Evolutionary conservation across 192 early-diverging fungal species (phyloP).

Genomic region (Coemansia sp.): DNA sequence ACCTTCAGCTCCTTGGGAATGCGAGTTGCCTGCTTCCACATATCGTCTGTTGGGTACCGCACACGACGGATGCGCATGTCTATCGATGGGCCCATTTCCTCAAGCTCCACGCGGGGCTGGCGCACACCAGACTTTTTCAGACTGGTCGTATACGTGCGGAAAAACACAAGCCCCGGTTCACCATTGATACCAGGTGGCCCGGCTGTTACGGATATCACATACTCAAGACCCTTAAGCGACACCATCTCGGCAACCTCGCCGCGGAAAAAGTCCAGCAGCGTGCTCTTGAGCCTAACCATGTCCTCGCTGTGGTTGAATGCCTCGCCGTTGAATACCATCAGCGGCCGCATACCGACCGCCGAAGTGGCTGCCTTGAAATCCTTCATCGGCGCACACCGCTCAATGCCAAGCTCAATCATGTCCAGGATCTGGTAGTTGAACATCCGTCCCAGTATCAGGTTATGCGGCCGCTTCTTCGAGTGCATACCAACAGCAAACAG

Average conservation of each 20-base stretch:
- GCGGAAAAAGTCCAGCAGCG: conserved; percentile 88
- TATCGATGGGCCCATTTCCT: conserved; percentile 89
- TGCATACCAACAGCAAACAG: conserved; percentile 89
- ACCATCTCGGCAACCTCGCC: conserved; percentile 76
- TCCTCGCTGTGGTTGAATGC: conserved; percentile 72
- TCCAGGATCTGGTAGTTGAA: conserved; percentile 94
- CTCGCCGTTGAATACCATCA: conserved; percentile 89
- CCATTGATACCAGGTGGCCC: conserved; percentile 61
- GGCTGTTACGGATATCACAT: conserved; percentile 84
- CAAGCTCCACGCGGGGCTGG: conserved; percentile 86
- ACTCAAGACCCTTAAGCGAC: conserved; percentile 84
- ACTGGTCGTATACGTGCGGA: conserved; percentile 78
- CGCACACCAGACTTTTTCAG: conserved; percentile 87
- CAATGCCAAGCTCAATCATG: conserved; percentile 92
- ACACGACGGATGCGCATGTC: conserved; percentile 80
- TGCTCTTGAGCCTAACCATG: conserved; percentile 75
- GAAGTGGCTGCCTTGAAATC: conserved; percentile 74
- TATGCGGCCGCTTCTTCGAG: conserved; percentile 96
- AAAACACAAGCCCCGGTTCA: conserved; percentile 67
- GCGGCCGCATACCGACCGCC: conserved; percentile 83
- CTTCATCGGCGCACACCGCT: conserved; percentile 66
- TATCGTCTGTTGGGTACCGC: conserved; percentile 69
- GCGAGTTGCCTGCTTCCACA: conserved; percentile 78
- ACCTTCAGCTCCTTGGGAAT: conserved; percentile 82
- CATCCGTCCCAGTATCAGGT: conserved; percentile 85